phyloP scores from a whole-genome alignment of 129 eudicot genomes.

The Artemisia annua region DNA sequence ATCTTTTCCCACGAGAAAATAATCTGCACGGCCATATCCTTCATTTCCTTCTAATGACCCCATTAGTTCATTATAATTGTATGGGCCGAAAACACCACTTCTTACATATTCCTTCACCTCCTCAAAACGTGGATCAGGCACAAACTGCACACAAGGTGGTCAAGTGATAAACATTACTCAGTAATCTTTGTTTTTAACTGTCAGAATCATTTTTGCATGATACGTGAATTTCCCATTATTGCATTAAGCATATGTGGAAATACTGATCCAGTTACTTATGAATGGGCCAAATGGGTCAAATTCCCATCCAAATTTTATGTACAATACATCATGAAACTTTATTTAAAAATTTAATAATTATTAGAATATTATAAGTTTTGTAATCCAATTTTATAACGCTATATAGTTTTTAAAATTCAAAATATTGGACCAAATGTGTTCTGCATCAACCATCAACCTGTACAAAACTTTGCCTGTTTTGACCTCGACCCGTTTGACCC shows the following conservation, averaged over 20 bases:
- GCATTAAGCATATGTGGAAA: slow-evolving; percentile 1
- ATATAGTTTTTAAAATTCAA: neutral
- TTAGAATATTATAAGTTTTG: neutral
- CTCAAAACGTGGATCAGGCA: slow-evolving; percentile 64
- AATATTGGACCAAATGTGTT: slow-evolving; percentile 2
- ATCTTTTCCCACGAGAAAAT: slow-evolving; percentile 74
- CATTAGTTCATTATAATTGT: slow-evolving; percentile 58
- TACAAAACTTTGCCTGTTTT: neutral
- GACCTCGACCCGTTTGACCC: neutral
- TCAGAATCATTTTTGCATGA: slow-evolving; percentile 3
- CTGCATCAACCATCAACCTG: neutral
- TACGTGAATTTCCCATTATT: neutral
- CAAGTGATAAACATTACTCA: slow-evolving; percentile 1
- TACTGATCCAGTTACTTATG: neutral
- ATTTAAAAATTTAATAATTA: neutral
- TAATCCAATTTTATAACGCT: neutral
- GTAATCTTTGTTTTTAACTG: neutral
- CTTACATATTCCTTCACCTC: slow-evolving; percentile 61
- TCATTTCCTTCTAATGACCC: slow-evolving; percentile 80
- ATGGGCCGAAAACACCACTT: slow-evolving; percentile 64
- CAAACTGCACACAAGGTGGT: slow-evolving; percentile 47
- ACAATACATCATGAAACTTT: neutral
- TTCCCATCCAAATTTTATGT: neutral
- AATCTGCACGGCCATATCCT: slow-evolving; percentile 78
- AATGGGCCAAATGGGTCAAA: neutral